A percentile compares a stretch with the other conserved stretches of the same genome.
Evolutionary conservation across 2,329 filamentous ascomycete genomes (phyloP).

Genomic region (Pseudogymnoascus sp.): DNA sequence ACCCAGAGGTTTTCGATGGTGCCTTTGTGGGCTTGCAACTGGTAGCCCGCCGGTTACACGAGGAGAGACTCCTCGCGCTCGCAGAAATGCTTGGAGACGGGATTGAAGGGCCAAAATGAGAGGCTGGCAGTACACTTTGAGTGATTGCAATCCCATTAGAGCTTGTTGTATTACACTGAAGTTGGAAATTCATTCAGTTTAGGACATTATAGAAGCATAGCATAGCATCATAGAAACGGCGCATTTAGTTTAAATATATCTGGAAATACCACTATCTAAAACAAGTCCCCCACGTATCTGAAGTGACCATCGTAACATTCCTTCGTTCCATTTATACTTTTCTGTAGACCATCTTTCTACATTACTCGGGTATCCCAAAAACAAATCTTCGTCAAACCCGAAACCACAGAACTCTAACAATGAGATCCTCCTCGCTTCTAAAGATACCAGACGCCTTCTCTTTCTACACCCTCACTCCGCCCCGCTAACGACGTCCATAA

Average conservation of each 20-base stretch:
- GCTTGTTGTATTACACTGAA: not conserved
- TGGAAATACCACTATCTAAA: not conserved
- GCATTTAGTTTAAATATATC: not conserved
- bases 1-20: conserved; percentile 23
- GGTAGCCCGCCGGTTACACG: conserved; percentile 13
- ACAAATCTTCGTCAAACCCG: not conserved
- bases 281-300: not conserved
- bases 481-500: not conserved
- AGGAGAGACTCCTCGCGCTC: conserved; percentile 9
- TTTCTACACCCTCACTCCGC: not conserved
- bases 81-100: not conserved
- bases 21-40: conserved; percentile 12
- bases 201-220: not conserved
- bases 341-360: not conserved
- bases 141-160: not conserved
- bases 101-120: not conserved
- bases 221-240: not conserved
- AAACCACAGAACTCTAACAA: not conserved
- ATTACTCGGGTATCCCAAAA: not conserved
- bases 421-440: not conserved
- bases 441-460: not conserved
- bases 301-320: not conserved
- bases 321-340: not conserved
- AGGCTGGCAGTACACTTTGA: not conserved
- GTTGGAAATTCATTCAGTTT: not conserved